Evolutionary conservation across 768 basidiomycete genomes (phyloP).

Genomic region (Auricularia sp.): DNA sequence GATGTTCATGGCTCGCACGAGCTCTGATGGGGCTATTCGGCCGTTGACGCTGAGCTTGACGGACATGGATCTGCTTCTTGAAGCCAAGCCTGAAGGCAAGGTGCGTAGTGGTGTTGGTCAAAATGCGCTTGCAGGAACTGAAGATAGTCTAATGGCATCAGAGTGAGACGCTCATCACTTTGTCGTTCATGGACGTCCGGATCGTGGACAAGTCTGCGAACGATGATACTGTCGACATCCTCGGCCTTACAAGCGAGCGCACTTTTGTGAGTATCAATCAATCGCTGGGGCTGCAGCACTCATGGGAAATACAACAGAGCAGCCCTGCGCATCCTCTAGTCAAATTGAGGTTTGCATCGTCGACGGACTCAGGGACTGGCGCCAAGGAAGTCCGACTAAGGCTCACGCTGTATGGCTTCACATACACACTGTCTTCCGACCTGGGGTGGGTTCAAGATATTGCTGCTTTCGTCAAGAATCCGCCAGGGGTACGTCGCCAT

Average conservation of each 20-base stretch:
- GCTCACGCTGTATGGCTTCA: slow-evolving; percentile 52
- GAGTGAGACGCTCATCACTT: slow-evolving; percentile 60
- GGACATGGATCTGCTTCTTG: slow-evolving; percentile 52
- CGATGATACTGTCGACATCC: slow-evolving; percentile 26
- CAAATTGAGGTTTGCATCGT: slow-evolving; percentile 58
- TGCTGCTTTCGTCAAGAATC: slow-evolving; percentile 58
- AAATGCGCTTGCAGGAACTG: not conserved
- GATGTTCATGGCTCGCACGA: slow-evolving; percentile 28
- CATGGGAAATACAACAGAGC: slow-evolving; percentile 1
- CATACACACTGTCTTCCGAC: slow-evolving; percentile 51
- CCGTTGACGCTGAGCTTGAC: slow-evolving; percentile 52
- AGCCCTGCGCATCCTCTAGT: slow-evolving; percentile 37
- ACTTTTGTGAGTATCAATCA: slow-evolving; percentile 39
- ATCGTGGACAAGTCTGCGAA: slow-evolving; percentile 36
- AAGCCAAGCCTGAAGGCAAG: slow-evolving; percentile 62
- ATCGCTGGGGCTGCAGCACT: not conserved
- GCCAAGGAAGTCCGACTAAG: slow-evolving; percentile 74
- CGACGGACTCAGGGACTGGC: slow-evolving; percentile 44
- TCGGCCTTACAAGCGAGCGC: slow-evolving; percentile 47
- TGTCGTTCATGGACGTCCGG: slow-evolving; percentile 52
- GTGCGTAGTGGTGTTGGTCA: slow-evolving; percentile 26
- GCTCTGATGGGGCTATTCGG: slow-evolving; percentile 25
- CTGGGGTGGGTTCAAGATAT: slow-evolving; percentile 55
- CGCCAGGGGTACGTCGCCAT: slow-evolving; percentile 62
- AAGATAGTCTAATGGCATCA: slow-evolving; percentile 19